Evolutionary conservation across 768 basidiomycete genomes (phyloP), one percentile per base, ranked within the genome.

Genomic region (Strobilomyces echinocephalus): DNA sequence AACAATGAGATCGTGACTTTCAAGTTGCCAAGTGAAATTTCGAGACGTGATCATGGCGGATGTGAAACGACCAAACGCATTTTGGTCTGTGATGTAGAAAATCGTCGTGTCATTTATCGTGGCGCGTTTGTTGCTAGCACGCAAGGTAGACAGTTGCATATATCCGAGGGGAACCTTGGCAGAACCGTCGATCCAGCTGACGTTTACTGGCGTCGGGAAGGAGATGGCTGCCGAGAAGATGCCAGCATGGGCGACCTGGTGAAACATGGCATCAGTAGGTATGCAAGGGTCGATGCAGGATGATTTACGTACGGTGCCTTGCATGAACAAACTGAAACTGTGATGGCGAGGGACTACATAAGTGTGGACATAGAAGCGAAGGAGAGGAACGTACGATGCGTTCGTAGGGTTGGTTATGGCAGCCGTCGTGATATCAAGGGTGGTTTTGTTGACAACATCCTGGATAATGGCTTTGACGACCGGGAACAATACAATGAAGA

Each of bases 401-500:
- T 87, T 87, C n/a, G 72, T 63, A 6, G 85, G 80, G 16, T 69
- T 70, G 1, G 72, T 72, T 52, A 87, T 84, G 15, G 69, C 67
- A 8, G 79, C 83, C 26, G 63, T 63, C 26, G 82, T 72, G 41
- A 88, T 72, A 51, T 82, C 73, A 33, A 88, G 71, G 20, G 73
- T 74, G 33, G 79, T 69, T 35, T 74, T 73, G 52, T 85, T 80
- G 15, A 88, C 76, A 38, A 88, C 79, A 39, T 82, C 74, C 57
- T 85, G 84, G 18, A 79, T 76, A 57, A 87, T 84, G 42, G 85
- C 85, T 46, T 70, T 76, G 52, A 88, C 73, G 51, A 88, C 82
- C 7, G 86, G 86, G 65, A 80, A 88, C 21, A 88, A 67, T 11
- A 87, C 44, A 55, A 88, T 79, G 68, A 88, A 88, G 18, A 88